A percentile compares a stretch with the other conserved stretches of the same genome.
Conservation (phyloP, 768 basidiomycete species). For the Rhodotorula paludigena region DNA sequence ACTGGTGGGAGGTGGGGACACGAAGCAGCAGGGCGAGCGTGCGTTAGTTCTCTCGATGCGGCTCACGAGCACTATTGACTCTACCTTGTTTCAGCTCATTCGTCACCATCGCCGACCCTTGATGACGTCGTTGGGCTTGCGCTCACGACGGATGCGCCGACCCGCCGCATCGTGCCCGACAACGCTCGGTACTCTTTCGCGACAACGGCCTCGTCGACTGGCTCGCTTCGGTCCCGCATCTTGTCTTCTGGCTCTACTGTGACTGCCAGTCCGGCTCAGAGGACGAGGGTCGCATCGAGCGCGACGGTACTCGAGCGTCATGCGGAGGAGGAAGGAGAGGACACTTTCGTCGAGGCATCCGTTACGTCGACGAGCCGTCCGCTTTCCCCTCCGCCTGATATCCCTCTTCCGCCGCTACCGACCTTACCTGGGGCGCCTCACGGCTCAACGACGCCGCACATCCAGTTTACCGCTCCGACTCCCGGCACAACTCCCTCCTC, state of each 20-base stretch:
- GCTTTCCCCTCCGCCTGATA: not conserved
- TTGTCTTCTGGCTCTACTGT: not conserved
- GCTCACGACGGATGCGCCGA: constrained; percentile 15
- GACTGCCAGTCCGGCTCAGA: not conserved
- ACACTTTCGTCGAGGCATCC: not conserved
- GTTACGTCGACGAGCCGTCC: not conserved
- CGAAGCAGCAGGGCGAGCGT: constrained; percentile 1
- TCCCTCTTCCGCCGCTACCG: constrained; percentile 3
- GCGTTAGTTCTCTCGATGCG: too few species aligned
- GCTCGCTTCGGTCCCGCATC: constrained; percentile 2
- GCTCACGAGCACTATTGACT: too few species aligned
- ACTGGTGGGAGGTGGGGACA: not conserved
- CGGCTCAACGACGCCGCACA: not conserved
- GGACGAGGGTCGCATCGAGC: not conserved
- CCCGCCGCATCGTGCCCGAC: constrained; percentile 12
- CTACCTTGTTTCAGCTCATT: too few species aligned
- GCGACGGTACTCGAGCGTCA: not conserved
- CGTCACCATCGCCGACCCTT: too few species aligned
- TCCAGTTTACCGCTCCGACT: not conserved
- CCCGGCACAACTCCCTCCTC: not conserved
- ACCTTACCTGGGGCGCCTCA: not conserved
- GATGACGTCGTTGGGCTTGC: constrained; percentile 13
- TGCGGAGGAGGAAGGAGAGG: not conserved
- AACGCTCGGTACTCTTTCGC: constrained; percentile 26
- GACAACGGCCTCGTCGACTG: not conserved